Base-by-base conservation (phyloP, 768 basidiomycete genomes). In the Lanmaoa rubissima region DNA sequence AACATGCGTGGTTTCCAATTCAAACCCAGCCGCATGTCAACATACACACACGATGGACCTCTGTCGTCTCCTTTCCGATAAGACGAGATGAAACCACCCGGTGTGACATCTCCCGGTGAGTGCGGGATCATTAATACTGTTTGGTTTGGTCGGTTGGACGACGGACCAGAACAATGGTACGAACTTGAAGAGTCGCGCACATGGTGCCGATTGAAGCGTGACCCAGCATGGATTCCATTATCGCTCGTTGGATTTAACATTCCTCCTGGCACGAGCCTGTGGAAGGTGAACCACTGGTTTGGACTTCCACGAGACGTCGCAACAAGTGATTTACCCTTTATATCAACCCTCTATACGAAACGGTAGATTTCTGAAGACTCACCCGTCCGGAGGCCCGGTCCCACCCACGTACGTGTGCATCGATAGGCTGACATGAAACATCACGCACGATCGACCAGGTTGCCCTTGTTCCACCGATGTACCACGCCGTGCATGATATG, bases 81-180 rank as follows among this genome's bases (percentile, higher is more conserved):
- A 31, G 16, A 11, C 21, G 32, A 38, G 52, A 44, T 17, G 48
- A 36, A 54, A 28, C 38, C 19, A n/a, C 32, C 19, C 49, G 42
- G 36, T 38, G 26, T 59, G 41, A 48, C 32, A 34, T 31, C 17
- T 14, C 19, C 44, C 45, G 40, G 19, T 28, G 24, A 41, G 26
- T n/a, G 42, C 46, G 55, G 54, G 34, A 44, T 44, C 49, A 43
- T 10, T 28, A 43, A 24, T 24, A 24, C 13, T 28, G 26, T 19
- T 31, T 48, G 42, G 26, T 19, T 31, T 48, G 42, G 48, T 51
- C 43, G 10, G 34, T 34, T 19, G 31, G 19, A 28, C 40, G 28
- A 39, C 24, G 35, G 51, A 12, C 31, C 12, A 50, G 45, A 60
- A 58, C 48, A 59, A 35, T 63, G 47, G 38, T 11, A 39, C 34